Conservation (phyloP, 371 early-diverging fungal genomes). For the Mortierella sp. region DNA sequence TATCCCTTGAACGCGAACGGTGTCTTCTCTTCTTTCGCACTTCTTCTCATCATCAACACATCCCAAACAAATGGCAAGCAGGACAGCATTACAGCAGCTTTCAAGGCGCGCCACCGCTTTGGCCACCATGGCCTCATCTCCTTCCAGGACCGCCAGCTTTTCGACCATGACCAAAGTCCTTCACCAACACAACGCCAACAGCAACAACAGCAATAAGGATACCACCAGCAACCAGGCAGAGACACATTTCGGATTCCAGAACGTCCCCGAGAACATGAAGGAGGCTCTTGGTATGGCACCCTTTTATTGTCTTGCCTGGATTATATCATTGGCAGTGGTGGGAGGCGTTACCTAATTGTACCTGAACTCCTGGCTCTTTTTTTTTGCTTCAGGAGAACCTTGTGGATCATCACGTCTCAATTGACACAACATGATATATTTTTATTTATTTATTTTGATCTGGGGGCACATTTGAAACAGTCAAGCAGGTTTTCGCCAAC, state of each 20-base stretch:
- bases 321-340: background rate
- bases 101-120: slow-evolving; percentile 30
- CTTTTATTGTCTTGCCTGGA: slow-evolving; percentile 8
- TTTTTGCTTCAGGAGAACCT: background rate
- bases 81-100: slow-evolving; percentile 40
- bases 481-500: slow-evolving; percentile 91
- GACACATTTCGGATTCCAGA: slow-evolving; percentile 95
- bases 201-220: slow-evolving; percentile 12
- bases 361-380: background rate
- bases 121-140: slow-evolving; percentile 12
- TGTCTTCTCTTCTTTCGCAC: background rate
- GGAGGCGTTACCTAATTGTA: background rate
- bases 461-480: slow-evolving; percentile 51
- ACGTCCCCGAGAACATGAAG: slow-evolving; percentile 88
- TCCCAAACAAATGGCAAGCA: slow-evolving; percentile 36
- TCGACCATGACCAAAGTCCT: slow-evolving; percentile 51
- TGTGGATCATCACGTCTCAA: background rate
- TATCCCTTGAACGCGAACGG: background rate
- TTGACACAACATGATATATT: background rate
- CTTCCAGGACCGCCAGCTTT: slow-evolving; percentile 41
- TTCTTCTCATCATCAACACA: background rate
- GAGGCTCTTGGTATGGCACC: slow-evolving; percentile 79
- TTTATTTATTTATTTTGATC: background rate
- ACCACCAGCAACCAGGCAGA: slow-evolving; percentile 21
- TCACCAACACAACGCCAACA: slow-evolving; percentile 35